Conservation (phyloP, 306 rosid genomes). For the Vicia villosa region DNA sequence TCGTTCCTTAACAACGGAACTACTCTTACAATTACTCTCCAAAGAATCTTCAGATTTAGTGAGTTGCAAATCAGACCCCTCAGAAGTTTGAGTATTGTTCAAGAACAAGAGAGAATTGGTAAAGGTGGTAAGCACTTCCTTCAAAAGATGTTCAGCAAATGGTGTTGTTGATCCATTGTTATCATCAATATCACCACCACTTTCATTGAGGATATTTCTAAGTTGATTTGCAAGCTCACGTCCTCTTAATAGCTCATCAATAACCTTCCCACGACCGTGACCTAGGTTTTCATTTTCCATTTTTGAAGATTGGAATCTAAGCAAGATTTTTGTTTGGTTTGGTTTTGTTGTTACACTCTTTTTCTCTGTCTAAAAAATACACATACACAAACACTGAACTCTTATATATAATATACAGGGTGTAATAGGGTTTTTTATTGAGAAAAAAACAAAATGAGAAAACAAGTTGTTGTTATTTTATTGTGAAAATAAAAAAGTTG, state of each 20-base stretch:
- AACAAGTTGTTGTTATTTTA: neutral
- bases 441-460: neutral
- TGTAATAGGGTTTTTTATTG: no score
- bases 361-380: neutral
- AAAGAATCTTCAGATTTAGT: conserved; percentile 48
- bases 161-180: conserved; percentile 1
- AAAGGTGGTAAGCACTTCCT: conserved; percentile 46
- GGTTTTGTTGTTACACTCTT: neutral
- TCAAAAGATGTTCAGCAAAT: conserved; percentile 42
- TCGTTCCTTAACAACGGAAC: conserved; percentile 37
- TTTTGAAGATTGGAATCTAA: neutral
- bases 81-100: neutral
- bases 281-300: conserved; percentile 32
- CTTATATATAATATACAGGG: neutral
- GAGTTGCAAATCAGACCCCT: conserved; percentile 22
- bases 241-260: conserved; percentile 52
- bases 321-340: neutral
- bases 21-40: conserved; percentile 47
- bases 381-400: conserved; percentile 3
- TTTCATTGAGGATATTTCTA: conserved; percentile 10
- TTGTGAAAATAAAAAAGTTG: neutral
- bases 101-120: conserved; percentile 44
- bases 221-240: conserved; percentile 43
- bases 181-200: neutral
- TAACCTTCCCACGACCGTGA: conserved; percentile 10